Base-by-base conservation (phyloP, 1,139 yeast species). In the Blastobotrys petasosporus region DNA sequence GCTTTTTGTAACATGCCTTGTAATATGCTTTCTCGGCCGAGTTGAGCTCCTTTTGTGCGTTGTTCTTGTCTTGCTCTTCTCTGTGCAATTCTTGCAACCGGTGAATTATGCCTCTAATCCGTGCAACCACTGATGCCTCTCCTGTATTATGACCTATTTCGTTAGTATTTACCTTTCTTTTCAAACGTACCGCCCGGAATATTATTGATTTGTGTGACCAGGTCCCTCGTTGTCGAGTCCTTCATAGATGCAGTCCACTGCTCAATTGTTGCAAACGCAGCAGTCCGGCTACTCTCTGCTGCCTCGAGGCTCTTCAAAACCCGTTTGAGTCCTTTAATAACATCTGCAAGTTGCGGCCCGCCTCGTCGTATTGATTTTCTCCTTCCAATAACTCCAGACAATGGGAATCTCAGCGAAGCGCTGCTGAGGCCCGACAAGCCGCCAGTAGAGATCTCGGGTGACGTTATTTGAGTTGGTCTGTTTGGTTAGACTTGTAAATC, bases 1-100 rank as follows among this genome's bases (percentile, higher is more conserved):
- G 37, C 34, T 51, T 50, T 37, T 56, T 56, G 41, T 56, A 56
- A 25, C 53, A 42, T 2, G 57, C 53, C 23, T 49, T 50, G 36
- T 54, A 54, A 29, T 50, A 53, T 3, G 51, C 47, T 31, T 47
- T 46, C 36, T 55, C 58, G 8, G 56, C 52, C 15, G 42, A 44
- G 3, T 38, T 37, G 17, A 54, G 40, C 1, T 51, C 52, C 36
- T 49, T 48, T 11, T 37, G 47, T 1, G 46, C 40, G 13, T 45
- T 48, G 23, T 49, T 48, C 35, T 44, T 50, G 13, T 44, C 20
- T 3, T 48, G 49, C 38, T 56, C 59, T 32, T 54, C 54, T 28
- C 39, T 34, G 30, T 47, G 47, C 7, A 56, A 46, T 6, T 51
- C 47, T 34, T 54, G 53, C n/a, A 55, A 32, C 12, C 50, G 40